Evolutionary conservation across 2,329 filamentous ascomycete genomes (phyloP), one percentile per base, ranked within the genome.

Genomic region (Fusarium miscanthi): DNA sequence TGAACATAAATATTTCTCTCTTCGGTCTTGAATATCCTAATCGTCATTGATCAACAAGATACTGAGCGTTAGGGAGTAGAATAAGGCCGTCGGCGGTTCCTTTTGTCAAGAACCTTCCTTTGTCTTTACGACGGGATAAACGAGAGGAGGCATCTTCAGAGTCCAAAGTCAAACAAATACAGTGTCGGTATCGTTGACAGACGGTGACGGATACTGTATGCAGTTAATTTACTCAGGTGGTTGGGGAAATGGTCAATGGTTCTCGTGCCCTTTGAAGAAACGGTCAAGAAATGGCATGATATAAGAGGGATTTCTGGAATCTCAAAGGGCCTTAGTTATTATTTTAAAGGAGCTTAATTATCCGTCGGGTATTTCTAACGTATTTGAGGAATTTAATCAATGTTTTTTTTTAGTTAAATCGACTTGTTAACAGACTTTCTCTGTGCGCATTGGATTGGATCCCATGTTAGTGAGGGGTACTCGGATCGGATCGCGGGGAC

Each of bases 1-100:
- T 59, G 3, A 4, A 49, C 16, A 38, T 31, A 23, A 23, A 56
- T 21, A 21, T 63, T 25, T n/a, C n/a, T 16, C 8, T 65, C 59
- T 66, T 33, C n/a, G 66, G 64, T 58, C 64, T 69, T 57, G 41
- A 63, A 69, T 69, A 51, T 69, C 66, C 64, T 69, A 27, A 64
- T 57, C 19, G 49, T 52, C 64, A 63, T 60, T 13, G 38, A 59
- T 52, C 23, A 35, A 35, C 16, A 63, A 51, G 46, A 33, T 11
- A 23, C n/a, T 49, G 46, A 49, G 37, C 35, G 40, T 69, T 23
- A 69, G 58, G 57, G 54, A 63, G 66, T 69, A 69, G 64, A 69
- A 42, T 63, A 52, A 60, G 59, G 25, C 45, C 66, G 43, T 63
- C 38, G 49, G 57, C 12, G 43, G 49, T 69, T 69, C 49, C 40